phyloP scores from a whole-genome alignment of 78 protist genomes.

The Tieghemostelium lacteum region DNA sequence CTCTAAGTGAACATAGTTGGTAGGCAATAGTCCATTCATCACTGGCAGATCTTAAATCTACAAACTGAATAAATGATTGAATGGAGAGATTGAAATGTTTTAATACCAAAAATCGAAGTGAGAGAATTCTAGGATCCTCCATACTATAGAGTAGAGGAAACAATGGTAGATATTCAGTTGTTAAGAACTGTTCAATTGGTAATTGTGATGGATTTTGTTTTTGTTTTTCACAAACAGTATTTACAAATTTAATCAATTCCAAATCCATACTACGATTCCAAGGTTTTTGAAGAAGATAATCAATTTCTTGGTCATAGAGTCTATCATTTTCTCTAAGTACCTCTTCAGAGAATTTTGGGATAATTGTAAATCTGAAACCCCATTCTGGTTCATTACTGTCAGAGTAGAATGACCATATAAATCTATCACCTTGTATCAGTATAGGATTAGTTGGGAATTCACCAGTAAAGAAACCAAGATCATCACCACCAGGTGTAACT shows the following conservation, averaged over 20 bases:
- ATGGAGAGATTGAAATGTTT: conserved; percentile 42
- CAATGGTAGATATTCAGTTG: conserved; percentile 16
- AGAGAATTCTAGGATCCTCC: not conserved
- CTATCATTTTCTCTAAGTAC: conserved; percentile 11
- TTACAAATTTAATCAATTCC: conserved; percentile 67
- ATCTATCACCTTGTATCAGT: conserved; percentile 54
- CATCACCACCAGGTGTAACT: conserved; percentile 73
- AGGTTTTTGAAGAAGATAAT: not conserved
- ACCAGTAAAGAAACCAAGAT: conserved; percentile 79
- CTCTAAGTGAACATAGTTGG: conserved; percentile 48
- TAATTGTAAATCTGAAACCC: conserved; percentile 78
- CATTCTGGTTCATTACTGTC: conserved; percentile 72
- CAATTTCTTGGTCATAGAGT: conserved; percentile 29
- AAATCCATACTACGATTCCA: conserved; percentile 73
- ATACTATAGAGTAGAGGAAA: conserved; percentile 21
- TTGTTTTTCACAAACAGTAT: conserved; percentile 69
- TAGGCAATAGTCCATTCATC: conserved; percentile 80
- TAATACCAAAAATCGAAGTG: conserved; percentile 21
- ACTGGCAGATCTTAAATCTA: conserved; percentile 40
- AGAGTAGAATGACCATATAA: conserved; percentile 79
- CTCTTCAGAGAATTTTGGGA: conserved; percentile 70
- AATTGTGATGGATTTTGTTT: conserved; percentile 63
- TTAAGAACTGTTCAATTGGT: conserved; percentile 32
- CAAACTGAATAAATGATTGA: conserved; percentile 31
- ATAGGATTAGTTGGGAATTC: conserved; percentile 67